Evolutionary conservation across 345 rosid genomes (phyloP), one percentile per base, ranked within the genome.

Genomic region (Trapa incisa): DNA sequence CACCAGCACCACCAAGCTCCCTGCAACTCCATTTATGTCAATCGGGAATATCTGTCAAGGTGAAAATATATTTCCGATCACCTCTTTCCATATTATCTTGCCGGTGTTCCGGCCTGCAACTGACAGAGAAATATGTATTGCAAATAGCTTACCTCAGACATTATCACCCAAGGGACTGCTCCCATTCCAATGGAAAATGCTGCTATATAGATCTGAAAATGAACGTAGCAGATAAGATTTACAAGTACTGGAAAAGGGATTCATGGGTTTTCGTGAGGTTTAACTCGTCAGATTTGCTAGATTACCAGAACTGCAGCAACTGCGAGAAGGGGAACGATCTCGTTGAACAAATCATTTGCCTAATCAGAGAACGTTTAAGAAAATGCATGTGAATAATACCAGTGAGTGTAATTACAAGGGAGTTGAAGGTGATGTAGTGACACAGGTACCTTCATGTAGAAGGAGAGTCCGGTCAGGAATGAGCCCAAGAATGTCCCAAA

Each of bases 101-200:
- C 29, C 56, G 22, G 17, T 0, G 16, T 5, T 39, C 50, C 3
- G 37, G 37, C 63, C 5, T 2, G 56, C 33, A 35, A 45, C 47
- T 3, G 37, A 32, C 15, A 3, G n/a, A 47, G 42, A n/a, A 32
- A 36, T 16, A 8, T 47, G 16, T 47, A 68, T 32, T 3, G 47
- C 43, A 6, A 17, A 42, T 22, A 22, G 29, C 43, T 16, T 82
- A 89, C 98, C 96, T 93, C 98, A 3, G 97, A 93, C 97, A 90
- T 88, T 68, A 93, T 83, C 78, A 93, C 79, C 98, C 98, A 93
- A 38, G 97, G 98, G 79, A 85, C 94, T 50, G 97, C 92, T 77
- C 97, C 96, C 88, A 87, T 77, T 70, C 98, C 97, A 45, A 93
- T 82, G 15, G 97, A 90, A 77, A 85, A 93, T 9, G 82, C 73